Base-by-base conservation (phyloP, 2,329 filamentous ascomycete species). In the Claviceps maximensis region DNA sequence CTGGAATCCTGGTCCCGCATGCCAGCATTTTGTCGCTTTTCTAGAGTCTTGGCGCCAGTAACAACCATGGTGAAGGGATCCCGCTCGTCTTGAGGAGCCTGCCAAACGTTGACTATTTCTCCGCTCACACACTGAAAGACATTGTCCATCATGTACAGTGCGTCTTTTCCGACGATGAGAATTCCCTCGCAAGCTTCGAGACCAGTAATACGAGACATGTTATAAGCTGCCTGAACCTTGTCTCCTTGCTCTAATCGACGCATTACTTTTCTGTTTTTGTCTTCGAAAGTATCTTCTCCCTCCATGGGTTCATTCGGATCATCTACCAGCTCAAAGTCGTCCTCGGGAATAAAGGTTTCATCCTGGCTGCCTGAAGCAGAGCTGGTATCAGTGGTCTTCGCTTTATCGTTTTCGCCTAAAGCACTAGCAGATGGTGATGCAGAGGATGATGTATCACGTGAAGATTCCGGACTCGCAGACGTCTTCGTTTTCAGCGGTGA, bases 211-310 rank as follows among this genome's bases (percentile, higher is more conserved):
- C 93, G 84, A 17, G 93, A 97, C 49, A 97, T 84, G 61, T 98
- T 98, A 74, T 89, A 95, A 1, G 96, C 89, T 53, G 88, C 86
- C 65, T 96, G 88, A 2, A 98, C 91, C 53, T 90, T 81, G 62
- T 98, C 93, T 5, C 90, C 89, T 13, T 86, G 85, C 60, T 95
- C 86, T 12, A 98, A 75, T 57, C 89, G 91, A 50, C 93, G 81
- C 89, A 97, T 94, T 46, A 98, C 91, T 67, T 96, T 96, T 46
- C 94, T 81, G 63, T 98, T 97, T 72, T 96, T 97, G 67, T 98
- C 94, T 68, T 98, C 94, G 57, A 94, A 94, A 1, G 83, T 84
- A 59, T 85, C 82, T 15, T 83, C 80, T 1, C 70, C 75, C 47
- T 93, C 89, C 27, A 87, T 80, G 42, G 86, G 82, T 53, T 91